phyloP scores from a whole-genome alignment of 2,329 filamentous ascomycete genomes.

The Sporothrix luriei region DNA sequence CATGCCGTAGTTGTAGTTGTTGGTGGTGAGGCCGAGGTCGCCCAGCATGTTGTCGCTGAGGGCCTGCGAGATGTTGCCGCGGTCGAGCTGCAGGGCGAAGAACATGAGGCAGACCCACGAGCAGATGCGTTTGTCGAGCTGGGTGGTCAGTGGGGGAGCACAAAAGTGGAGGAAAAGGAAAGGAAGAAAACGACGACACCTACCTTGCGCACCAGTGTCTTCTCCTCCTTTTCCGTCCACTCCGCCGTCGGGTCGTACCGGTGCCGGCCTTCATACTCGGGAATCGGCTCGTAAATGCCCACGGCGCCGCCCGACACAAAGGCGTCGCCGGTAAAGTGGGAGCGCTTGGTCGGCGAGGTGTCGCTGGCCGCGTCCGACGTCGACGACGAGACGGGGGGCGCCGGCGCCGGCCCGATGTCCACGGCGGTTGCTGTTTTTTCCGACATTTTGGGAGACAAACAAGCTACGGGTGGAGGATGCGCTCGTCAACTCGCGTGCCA shows the following conservation, averaged over 20 bases:
- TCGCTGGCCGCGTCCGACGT: not conserved
- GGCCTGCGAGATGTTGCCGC: constrained; percentile 44
- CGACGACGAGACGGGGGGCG: not conserved
- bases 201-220: constrained; percentile 3
- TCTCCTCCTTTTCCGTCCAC: constrained; percentile 13
- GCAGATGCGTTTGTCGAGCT: constrained; percentile 12
- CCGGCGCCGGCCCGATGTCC: not conserved
- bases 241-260: constrained; percentile 14
- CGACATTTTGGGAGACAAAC: too few relatives aligned
- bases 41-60: constrained; percentile 43
- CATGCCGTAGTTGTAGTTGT: constrained; percentile 56
- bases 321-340: not conserved
- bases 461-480: too few relatives aligned
- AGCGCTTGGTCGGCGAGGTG: not conserved
- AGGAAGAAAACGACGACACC: not conserved
- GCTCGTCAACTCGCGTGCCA: too few relatives aligned
- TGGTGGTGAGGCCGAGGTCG: constrained; percentile 42
- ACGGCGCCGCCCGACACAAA: not conserved
- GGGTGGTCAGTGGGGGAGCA: not conserved
- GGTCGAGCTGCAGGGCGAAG: constrained; percentile 44
- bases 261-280: constrained; percentile 13
- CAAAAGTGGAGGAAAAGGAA: not conserved
- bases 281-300: not conserved
- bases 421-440: not conserved
- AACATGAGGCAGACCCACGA: constrained; percentile 41